A percentile compares a stretch with the other conserved stretches of the same genome.
These are phyloP conservation scores for Hypoxylon intermedium DNA, from an alignment of 495 filamentous ascomycete genomes.

Conservation along the genomic window DNA sequence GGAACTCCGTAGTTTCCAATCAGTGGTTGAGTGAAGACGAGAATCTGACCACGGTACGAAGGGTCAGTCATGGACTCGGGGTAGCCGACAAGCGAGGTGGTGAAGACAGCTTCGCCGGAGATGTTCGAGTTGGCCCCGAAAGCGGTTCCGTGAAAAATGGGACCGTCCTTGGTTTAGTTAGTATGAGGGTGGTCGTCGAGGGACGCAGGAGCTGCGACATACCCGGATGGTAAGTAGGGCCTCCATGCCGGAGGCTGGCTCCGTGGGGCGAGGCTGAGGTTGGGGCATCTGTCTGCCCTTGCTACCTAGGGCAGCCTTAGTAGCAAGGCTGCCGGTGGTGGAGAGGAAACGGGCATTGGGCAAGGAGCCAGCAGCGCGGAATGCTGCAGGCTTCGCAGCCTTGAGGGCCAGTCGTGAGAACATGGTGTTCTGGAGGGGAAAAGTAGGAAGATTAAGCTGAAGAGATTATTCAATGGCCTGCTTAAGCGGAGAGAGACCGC, in stretches of 20 bases:
- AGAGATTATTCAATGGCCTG: slow-evolving; percentile 43
- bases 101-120: slow-evolving; percentile 94
- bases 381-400: slow-evolving; percentile 55
- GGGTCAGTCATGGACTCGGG: slow-evolving; percentile 98
- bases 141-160: slow-evolving; percentile 90
- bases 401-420: slow-evolving; percentile 70
- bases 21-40: slow-evolving; percentile 98
- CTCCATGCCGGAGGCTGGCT: slow-evolving; percentile 67
- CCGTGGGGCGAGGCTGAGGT: slow-evolving; percentile 55
- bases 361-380: slow-evolving; percentile 44
- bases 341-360: slow-evolving; percentile 61
- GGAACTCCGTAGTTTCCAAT: slow-evolving; percentile 99
- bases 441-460: slow-evolving; percentile 26
- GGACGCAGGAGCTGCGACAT: slow-evolving; percentile 33
- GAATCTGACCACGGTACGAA: slow-evolving; percentile 97
- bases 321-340: slow-evolving; percentile 52
- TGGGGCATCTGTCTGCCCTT: slow-evolving; percentile 65
- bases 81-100: slow-evolving; percentile 90
- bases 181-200: neutral
- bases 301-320: slow-evolving; percentile 62
- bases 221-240: slow-evolving; percentile 95
- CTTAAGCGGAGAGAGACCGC: slow-evolving; percentile 73
- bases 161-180: slow-evolving; percentile 67
- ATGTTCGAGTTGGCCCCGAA: slow-evolving; percentile 92
- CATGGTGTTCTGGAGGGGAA: slow-evolving; percentile 60